phyloP scores from a whole-genome alignment of 495 filamentous ascomycete species.

The Daldinia childiae region DNA sequence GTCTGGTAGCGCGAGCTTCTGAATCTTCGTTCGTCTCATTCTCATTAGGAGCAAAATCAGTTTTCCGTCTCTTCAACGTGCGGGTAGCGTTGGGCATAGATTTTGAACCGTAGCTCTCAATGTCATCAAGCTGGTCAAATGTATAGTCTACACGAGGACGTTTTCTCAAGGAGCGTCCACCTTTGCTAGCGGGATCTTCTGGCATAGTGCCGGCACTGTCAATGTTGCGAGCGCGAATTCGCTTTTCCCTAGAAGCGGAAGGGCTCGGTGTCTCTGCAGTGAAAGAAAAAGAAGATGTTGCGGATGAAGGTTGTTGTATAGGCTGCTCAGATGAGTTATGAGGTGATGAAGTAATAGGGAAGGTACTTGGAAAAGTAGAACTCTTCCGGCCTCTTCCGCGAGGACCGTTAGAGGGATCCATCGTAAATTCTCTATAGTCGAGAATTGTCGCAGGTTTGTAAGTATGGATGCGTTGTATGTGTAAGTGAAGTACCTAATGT shows the following conservation, averaged over 20 bases:
- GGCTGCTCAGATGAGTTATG: slow-evolving; percentile 25
- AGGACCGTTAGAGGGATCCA: slow-evolving; percentile 38
- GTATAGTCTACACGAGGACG: slow-evolving; percentile 58
- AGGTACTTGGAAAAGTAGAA: slow-evolving; percentile 16
- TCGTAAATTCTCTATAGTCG: slow-evolving; percentile 7
- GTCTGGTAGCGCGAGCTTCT: slow-evolving; percentile 46
- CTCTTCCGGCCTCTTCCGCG: slow-evolving; percentile 42
- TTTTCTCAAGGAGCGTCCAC: slow-evolving; percentile 60
- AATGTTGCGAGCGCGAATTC: slow-evolving; percentile 49
- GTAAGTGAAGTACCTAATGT: slow-evolving; percentile 19
- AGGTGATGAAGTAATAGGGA: slow-evolving; percentile 17
- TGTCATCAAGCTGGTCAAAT: slow-evolving; percentile 54
- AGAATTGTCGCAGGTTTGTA: neutral
- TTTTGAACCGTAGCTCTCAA: slow-evolving; percentile 36
- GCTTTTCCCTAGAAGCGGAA: slow-evolving; percentile 47
- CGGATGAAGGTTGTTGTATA: slow-evolving; percentile 33
- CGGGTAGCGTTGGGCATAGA: slow-evolving; percentile 36
- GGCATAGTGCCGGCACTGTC: slow-evolving; percentile 40
- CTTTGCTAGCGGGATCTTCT: slow-evolving; percentile 51
- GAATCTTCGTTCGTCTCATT: slow-evolving; percentile 44
- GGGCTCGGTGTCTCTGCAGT: slow-evolving; percentile 46
- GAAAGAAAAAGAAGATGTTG: slow-evolving; percentile 40
- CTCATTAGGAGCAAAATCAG: slow-evolving; percentile 30
- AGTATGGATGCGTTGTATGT: slow-evolving; percentile 4
- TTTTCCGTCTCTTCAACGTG: slow-evolving; percentile 45